A percentile compares a stretch with the other conserved stretches of the same genome.
phyloP scores from a whole-genome alignment of 805 yeast genomes.

The Clavispora fructus region DNA sequence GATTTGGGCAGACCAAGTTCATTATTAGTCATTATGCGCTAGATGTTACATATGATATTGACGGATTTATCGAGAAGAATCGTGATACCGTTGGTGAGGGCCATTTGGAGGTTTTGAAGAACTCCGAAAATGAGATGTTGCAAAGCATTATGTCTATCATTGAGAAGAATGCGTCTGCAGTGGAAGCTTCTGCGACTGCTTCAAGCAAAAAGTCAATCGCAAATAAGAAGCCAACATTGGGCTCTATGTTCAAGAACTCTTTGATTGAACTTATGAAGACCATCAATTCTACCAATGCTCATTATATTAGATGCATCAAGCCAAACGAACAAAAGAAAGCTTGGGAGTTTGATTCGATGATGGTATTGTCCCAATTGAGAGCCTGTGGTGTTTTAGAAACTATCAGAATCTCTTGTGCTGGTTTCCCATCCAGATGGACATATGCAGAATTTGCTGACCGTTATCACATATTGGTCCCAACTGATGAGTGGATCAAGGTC shows the following conservation, averaged over 20 bases:
- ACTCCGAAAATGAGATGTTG: conserved; percentile 62
- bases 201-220: conserved; percentile 37
- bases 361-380: conserved; percentile 91
- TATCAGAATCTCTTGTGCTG: conserved; percentile 93
- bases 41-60: conserved; percentile 87
- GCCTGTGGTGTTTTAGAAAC: conserved; percentile 99
- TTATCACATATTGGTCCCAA: conserved; percentile 75
- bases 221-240: conserved; percentile 83
- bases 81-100: conserved; percentile 98
- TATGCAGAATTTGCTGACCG: conserved; percentile 89
- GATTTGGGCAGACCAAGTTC: conserved; percentile 89
- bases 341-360: conserved; percentile 91
- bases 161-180: conserved; percentile 52
- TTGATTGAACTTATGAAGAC: conserved; percentile 90
- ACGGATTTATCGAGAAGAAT: conserved; percentile 94
- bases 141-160: conserved; percentile 58
- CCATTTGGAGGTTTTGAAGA: conserved; percentile 76
- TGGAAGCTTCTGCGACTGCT: conserved; percentile 35
- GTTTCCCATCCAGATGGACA: conserved; percentile 95
- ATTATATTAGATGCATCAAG: conserved; percentile 94
- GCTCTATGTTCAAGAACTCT: conserved; percentile 89
- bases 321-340: conserved; percentile 93
- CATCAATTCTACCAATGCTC: conserved; percentile 90
- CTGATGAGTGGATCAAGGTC: conserved; percentile 61
- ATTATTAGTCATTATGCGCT: conserved; percentile 91